Percentiles rank a stretch among this genome's conserved stretches.
phyloP scores from a whole-genome alignment of 345 rosid species.

The Psidium friedrichsthalianum region DNA sequence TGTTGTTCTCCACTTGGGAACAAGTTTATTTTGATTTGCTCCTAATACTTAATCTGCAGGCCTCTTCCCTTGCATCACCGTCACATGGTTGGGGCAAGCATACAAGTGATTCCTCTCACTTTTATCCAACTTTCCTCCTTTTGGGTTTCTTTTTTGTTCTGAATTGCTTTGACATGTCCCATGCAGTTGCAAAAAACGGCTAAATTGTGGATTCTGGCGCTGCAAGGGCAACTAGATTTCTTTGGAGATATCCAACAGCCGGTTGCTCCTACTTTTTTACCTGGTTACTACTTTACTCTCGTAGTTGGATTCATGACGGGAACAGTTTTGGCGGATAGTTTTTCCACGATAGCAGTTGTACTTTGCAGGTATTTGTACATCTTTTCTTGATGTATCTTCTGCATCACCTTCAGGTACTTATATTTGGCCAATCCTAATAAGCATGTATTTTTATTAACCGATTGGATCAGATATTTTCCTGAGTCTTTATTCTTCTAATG shows the following conservation, averaged over 20 bases:
- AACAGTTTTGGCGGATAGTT: background rate
- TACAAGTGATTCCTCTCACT: constrained; percentile 39
- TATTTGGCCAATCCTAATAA: background rate
- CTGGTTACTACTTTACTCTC: constrained; percentile 36
- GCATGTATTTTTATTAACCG: background rate
- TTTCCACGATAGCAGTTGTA: background rate
- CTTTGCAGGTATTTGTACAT: constrained; percentile 81
- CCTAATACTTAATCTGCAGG: constrained; percentile 33
- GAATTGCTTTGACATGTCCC: constrained; percentile 2
- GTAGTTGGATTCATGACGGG: background rate
- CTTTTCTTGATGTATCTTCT: constrained; percentile 94
- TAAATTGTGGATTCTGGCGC: constrained; percentile 81
- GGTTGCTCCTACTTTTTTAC: constrained; percentile 66
- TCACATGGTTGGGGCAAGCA: constrained; percentile 67
- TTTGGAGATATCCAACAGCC: constrained; percentile 97
- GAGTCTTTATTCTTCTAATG: background rate
- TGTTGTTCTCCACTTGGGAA: background rate
- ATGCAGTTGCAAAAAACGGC: constrained; percentile 89
- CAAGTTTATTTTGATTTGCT: background rate
- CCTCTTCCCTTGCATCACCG: constrained; percentile 90
- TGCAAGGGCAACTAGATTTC: constrained; percentile 92
- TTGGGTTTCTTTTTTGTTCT: background rate
- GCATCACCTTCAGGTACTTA: constrained; percentile 88
- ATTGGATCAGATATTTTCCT: background rate
- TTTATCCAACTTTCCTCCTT: background rate